These are phyloP conservation scores for Aspergillus novoparasiticus DNA, from an alignment of 2,329 filamentous ascomycete genomes.

Conservation along the genomic window DNA sequence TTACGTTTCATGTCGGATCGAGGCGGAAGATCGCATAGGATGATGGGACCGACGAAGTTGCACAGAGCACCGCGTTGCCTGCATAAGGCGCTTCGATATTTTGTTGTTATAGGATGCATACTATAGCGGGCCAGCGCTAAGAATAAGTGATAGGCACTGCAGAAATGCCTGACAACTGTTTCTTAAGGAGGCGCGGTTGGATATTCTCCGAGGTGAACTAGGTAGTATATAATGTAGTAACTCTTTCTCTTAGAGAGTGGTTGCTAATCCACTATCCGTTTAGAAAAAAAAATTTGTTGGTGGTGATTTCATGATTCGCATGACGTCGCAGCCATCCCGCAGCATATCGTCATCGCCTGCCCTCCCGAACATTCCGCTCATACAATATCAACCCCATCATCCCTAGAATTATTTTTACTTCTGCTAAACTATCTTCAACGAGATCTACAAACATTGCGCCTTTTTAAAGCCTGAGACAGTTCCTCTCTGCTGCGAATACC, in stretches of 20 bases:
- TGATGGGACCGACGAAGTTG: slow-evolving; percentile 2
- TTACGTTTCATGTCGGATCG: slow-evolving; percentile 22
- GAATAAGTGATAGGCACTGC: neutral
- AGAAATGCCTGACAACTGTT: slow-evolving; percentile 1
- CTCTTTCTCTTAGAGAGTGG: neutral
- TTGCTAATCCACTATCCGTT: neutral
- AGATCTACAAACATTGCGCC: neutral
- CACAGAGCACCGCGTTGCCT: slow-evolving; percentile 4
- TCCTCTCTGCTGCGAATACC: neutral
- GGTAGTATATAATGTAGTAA: neutral
- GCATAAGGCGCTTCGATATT: slow-evolving; percentile 1
- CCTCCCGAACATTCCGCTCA: slow-evolving; percentile 33
- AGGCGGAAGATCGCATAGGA: slow-evolving; percentile 14
- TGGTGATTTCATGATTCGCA: slow-evolving; percentile 32
- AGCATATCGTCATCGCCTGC: slow-evolving; percentile 33
- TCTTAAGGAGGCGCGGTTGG: neutral
- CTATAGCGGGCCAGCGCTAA: neutral
- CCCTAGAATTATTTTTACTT: slow-evolving; percentile 8
- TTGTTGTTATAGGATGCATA: neutral
- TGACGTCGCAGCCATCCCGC: slow-evolving; percentile 34
- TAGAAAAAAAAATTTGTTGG: neutral
- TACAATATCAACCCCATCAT: slow-evolving; percentile 24
- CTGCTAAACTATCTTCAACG: slow-evolving; percentile 9
- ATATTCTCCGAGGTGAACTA: neutral
- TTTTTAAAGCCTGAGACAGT: neutral